Conservation (phyloP, 371 early-diverging fungal species). For the Coemansia sp. region DNA sequence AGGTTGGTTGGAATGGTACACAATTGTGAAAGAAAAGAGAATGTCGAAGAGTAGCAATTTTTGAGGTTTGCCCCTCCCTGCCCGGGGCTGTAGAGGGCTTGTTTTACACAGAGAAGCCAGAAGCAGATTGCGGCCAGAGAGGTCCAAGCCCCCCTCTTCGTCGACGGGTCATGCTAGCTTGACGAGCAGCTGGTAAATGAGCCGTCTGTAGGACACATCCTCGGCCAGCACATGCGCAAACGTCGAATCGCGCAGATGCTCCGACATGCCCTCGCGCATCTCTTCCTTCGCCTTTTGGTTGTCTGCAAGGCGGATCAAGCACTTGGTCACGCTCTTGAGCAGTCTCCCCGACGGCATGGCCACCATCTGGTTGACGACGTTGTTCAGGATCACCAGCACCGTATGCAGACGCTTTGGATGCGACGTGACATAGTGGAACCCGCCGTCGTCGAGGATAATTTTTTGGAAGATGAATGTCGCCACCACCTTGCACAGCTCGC, state of each 20-base stretch:
- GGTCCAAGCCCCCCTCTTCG: not conserved
- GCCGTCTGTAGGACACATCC: conserved; percentile 50
- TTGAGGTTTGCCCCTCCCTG: not conserved
- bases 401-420: conserved; percentile 97
- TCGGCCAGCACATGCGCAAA: conserved; percentile 51
- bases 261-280: conserved; percentile 46
- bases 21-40: conserved; percentile 1
- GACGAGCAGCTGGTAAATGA: conserved; percentile 45
- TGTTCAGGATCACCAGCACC: conserved; percentile 91
- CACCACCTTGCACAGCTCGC: conserved; percentile 96
- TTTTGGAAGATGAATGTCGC: conserved; percentile 98
- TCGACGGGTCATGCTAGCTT: conserved; percentile 25
- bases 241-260: conserved; percentile 47
- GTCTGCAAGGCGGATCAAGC: conserved; percentile 92
- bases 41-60: conserved; percentile 3
- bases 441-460: conserved; percentile 92
- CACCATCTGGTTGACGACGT: conserved; percentile 91
- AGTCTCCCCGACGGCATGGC: conserved; percentile 83
- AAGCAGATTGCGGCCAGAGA: not conserved
- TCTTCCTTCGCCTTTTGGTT: conserved; percentile 59
- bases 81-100: not conserved
- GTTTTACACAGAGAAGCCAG: not conserved
- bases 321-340: conserved; percentile 93
- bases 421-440: conserved; percentile 96
- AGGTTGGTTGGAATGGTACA: conserved; percentile 17